Evolutionary conservation across 2,329 filamentous ascomycete genomes (phyloP).

Genomic region (Xylaria digitata): DNA sequence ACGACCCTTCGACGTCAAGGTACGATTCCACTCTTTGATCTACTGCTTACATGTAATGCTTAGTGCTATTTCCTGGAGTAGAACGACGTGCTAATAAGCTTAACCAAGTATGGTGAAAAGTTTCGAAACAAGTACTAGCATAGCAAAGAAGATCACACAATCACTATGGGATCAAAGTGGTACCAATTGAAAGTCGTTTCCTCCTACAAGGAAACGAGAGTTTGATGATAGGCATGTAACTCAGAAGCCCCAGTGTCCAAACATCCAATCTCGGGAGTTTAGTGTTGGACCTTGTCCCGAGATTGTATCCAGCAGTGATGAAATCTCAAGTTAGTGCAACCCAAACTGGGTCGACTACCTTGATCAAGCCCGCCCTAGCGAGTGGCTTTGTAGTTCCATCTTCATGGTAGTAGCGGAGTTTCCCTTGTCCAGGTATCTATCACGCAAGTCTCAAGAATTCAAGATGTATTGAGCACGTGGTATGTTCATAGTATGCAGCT

Average conservation of each 20-base stretch:
- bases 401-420: background rate
- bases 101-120: background rate
- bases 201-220: background rate
- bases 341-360: constrained; percentile 1
- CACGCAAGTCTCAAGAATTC: background rate
- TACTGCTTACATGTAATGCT: background rate
- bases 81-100: background rate
- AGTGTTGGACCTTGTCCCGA: background rate
- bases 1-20: constrained; percentile 1
- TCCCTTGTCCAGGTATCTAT: background rate
- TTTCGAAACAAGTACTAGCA: background rate
- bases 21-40: background rate
- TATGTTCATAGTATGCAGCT: background rate
- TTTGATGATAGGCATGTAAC: background rate
- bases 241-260: background rate
- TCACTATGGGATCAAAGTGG: constrained; percentile 7
- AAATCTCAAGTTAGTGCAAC: constrained; percentile 6
- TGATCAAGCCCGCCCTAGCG: background rate
- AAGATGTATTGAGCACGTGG: background rate
- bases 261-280: background rate
- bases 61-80: background rate
- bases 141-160: constrained; percentile 3
- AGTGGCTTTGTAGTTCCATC: background rate
- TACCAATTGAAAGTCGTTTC: background rate
- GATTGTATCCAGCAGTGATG: background rate